phyloP scores from a whole-genome alignment of 495 filamentous ascomycete genomes.

The Sphaerosporella brunnea region DNA sequence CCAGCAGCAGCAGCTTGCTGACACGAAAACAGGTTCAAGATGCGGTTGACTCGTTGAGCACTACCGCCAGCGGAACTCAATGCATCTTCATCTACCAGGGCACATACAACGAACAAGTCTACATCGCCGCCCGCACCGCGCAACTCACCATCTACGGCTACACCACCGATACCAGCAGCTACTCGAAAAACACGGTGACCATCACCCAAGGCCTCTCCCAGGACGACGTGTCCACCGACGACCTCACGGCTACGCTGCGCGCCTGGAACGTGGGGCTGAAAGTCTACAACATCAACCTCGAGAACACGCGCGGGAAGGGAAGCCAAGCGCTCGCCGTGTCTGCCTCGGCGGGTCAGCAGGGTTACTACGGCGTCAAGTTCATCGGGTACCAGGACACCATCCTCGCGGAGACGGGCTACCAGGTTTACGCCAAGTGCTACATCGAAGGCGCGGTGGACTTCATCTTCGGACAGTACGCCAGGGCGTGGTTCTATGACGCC shows the following conservation, averaged over 20 bases:
- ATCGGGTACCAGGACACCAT: slow-evolving; percentile 47
- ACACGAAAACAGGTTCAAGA: slow-evolving; percentile 32
- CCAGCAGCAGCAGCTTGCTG: too few relatives aligned
- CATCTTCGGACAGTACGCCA: slow-evolving; percentile 45
- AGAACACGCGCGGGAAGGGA: slow-evolving; percentile 34
- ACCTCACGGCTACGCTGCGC: slow-evolving; percentile 36
- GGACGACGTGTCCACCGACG: slow-evolving; percentile 28
- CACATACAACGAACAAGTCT: slow-evolving; percentile 42
- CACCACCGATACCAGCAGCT: slow-evolving; percentile 39
- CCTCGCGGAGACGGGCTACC: slow-evolving; percentile 38
- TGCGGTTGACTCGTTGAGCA: slow-evolving; percentile 39
- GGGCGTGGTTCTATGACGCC: slow-evolving; percentile 43
- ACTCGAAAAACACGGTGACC: slow-evolving; percentile 41
- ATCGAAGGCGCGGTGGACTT: slow-evolving; percentile 49
- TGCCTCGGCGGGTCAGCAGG: slow-evolving; percentile 35
- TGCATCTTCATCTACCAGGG: slow-evolving; percentile 45
- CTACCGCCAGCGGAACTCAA: slow-evolving; percentile 32
- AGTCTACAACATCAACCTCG: slow-evolving; percentile 46
- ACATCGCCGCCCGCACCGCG: slow-evolving; percentile 33
- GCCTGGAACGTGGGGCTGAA: slow-evolving; percentile 35
- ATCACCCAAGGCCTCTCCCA: slow-evolving; percentile 34
- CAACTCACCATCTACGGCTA: slow-evolving; percentile 43
- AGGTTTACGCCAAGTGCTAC: slow-evolving; percentile 38
- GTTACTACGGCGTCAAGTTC: slow-evolving; percentile 42
- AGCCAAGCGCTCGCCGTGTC: slow-evolving; percentile 43